Base-by-base conservation (phyloP, 768 basidiomycete genomes). In the Hygrophorus russula region DNA sequence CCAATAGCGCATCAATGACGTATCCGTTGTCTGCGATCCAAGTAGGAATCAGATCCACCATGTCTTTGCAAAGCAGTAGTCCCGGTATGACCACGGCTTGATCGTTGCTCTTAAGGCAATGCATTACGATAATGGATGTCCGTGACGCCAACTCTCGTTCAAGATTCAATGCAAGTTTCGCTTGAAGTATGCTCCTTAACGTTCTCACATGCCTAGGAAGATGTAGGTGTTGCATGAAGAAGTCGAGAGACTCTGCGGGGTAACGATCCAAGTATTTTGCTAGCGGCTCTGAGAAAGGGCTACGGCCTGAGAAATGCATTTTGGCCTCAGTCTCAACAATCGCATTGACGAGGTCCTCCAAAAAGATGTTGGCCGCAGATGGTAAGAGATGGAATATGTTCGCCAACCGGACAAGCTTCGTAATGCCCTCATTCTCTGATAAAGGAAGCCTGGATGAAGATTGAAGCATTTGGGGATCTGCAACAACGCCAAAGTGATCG, bases 311-410 rank as follows among this genome's bases (percentile, higher is more conserved):
- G 56, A 91, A 94, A 52, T 92, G 87, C 67, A 99, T 80, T 46
- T 82, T 77, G 0, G 85, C 74, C 61, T 99, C 96, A 3, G 90
- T 91, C 53, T 93, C 84, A 24, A 97, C 92, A 41, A 97, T 79
- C 8, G 80, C 70, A 47, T 82, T 83, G 48, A 91, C 79, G n/a
- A 98, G 74, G 39, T 78, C 78, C 52, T 89, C 80, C 30, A 99
- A 71, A 64, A 93, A 99, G 36, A 86, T 82, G 50, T 89, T 89
- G 36, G 96, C 94, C 0, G 92, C 82, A 5, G 86, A 83, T 1
- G 96, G 96, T 8, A 99, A 71, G 3, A 98, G 78, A 55, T 97
- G 93, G 67, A 99, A 98, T 46, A 99, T 91, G 55, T 98, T 94
- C 43, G 93, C 86, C 44, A 99, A 69, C n/a, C 86, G 81, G 20